phyloP scores from a whole-genome alignment of 495 filamentous ascomycete species.

The Aspergillus cristatus region DNA sequence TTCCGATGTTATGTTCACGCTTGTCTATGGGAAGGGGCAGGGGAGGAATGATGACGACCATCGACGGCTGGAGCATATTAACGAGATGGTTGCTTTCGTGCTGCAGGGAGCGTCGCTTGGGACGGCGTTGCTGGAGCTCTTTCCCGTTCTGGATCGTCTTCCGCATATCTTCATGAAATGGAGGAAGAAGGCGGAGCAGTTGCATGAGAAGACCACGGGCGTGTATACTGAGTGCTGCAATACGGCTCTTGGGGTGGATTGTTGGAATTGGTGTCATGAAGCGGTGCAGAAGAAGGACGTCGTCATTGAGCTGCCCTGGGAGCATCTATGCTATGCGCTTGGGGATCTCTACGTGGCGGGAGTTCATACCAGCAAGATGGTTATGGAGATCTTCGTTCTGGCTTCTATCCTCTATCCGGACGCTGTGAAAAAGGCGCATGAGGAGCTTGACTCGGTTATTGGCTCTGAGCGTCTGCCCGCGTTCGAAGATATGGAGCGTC shows the following conservation, averaged over 20 bases:
- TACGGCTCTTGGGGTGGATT: background rate
- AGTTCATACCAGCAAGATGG: conserved; percentile 15
- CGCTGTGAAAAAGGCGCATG: conserved; percentile 3
- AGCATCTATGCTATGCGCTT: background rate
- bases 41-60: no score
- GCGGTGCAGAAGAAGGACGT: background rate
- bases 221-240: background rate
- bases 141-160: conserved; percentile 12
- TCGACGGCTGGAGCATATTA: no score
- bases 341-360: conserved; percentile 1
- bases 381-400: conserved; percentile 4
- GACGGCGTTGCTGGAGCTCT: conserved; percentile 7
- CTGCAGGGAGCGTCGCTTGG: background rate
- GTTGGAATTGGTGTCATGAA: no score
- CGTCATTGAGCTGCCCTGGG: background rate
- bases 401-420: conserved; percentile 9
- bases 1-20: background rate
- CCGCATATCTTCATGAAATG: background rate
- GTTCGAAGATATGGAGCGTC: conserved; percentile 34
- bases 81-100: background rate
- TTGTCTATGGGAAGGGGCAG: conserved; percentile 1
- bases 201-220: background rate
- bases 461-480: conserved; percentile 29
- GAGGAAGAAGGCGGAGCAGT: background rate
- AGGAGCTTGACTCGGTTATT: conserved; percentile 20